Evolutionary conservation across 331 rosid genomes (phyloP).

Genomic region (Erythrophleum ivorense): DNA sequence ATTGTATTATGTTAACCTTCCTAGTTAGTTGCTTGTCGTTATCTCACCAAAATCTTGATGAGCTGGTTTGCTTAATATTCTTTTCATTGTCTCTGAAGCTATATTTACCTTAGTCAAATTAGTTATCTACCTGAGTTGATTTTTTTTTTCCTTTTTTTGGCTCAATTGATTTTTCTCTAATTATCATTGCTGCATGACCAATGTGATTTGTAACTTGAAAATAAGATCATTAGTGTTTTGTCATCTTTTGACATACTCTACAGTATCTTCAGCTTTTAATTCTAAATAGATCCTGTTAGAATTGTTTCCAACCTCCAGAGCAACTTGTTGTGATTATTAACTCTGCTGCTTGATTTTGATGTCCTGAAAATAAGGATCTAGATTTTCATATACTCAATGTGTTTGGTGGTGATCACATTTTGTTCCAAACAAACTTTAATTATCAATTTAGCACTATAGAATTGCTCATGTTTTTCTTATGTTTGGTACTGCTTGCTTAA

Average conservation of each 20-base stretch:
- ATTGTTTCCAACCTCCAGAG: slow-evolving; percentile 16
- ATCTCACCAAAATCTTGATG: slow-evolving; percentile 18
- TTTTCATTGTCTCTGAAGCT: slow-evolving; percentile 1
- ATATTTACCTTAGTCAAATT: background rate
- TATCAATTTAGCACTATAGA: slow-evolving; percentile 4
- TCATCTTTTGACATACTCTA: background rate
- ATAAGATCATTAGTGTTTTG: background rate
- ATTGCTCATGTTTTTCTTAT: slow-evolving; percentile 10
- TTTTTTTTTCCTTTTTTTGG: background rate
- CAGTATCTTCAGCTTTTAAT: slow-evolving; percentile 26
- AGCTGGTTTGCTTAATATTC: background rate
- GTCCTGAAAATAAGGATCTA: slow-evolving; percentile 17
- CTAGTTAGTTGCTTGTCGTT: slow-evolving; percentile 11
- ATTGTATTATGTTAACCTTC: slow-evolving; percentile 16
- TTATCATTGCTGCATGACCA: slow-evolving; percentile 19
- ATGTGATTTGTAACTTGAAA: slow-evolving; percentile 13
- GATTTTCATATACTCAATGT: slow-evolving; percentile 9
- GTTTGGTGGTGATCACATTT: slow-evolving; percentile 23
- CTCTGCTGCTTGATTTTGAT: slow-evolving; percentile 26
- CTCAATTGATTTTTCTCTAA: background rate
- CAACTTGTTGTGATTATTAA: slow-evolving; percentile 18
- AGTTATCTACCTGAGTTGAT: background rate
- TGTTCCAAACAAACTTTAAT: slow-evolving; percentile 7
- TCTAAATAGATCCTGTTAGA: background rate
- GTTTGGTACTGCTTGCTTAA: slow-evolving; percentile 19